A percentile compares a stretch with the other conserved stretches of the same genome.
These are phyloP conservation scores for Sisymbrium irio DNA, from an alignment of 345 rosid genomes.

Conservation along the genomic window DNA sequence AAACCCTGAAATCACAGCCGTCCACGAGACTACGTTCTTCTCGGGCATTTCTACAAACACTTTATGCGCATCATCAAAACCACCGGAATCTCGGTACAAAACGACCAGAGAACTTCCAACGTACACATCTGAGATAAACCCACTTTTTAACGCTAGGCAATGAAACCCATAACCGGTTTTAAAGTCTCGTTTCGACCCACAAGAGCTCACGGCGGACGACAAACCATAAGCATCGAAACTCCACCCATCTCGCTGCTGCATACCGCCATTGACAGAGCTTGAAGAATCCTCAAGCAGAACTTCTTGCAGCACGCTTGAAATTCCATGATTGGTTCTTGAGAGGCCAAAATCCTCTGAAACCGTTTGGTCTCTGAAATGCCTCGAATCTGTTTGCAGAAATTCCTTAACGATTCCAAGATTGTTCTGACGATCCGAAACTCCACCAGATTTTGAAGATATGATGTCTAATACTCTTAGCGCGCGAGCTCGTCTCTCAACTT, in stretches of 20 bases:
- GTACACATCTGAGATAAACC: slow-evolving; percentile 55
- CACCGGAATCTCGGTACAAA: slow-evolving; percentile 51
- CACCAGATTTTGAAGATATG: slow-evolving; percentile 35
- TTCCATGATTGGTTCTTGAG: slow-evolving; percentile 18
- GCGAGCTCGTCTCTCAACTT: slow-evolving; percentile 37
- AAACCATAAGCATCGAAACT: slow-evolving; percentile 44
- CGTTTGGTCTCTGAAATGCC: slow-evolving; percentile 11
- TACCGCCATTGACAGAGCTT: background rate
- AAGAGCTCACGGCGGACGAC: slow-evolving; percentile 57
- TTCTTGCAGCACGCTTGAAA: slow-evolving; percentile 38
- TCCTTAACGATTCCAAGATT: slow-evolving; percentile 62
- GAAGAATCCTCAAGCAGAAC: slow-evolving; percentile 28
- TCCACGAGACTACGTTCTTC: slow-evolving; percentile 82
- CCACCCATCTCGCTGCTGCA: slow-evolving; percentile 9
- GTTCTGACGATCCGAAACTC: slow-evolving; percentile 15
- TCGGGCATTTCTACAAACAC: slow-evolving; percentile 82
- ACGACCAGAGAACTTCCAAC: slow-evolving; percentile 70
- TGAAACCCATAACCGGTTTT: slow-evolving; percentile 58
- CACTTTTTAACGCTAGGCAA: slow-evolving; percentile 51
- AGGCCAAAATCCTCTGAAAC: background rate
- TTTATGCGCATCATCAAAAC: slow-evolving; percentile 41
- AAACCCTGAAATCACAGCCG: slow-evolving; percentile 74
- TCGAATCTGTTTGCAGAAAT: slow-evolving; percentile 41
- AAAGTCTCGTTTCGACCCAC: slow-evolving; percentile 50
- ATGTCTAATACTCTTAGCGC: slow-evolving; percentile 55